Conservation (phyloP, 192 early-diverging fungal species). For the Thoreauomyces humboldtii region DNA sequence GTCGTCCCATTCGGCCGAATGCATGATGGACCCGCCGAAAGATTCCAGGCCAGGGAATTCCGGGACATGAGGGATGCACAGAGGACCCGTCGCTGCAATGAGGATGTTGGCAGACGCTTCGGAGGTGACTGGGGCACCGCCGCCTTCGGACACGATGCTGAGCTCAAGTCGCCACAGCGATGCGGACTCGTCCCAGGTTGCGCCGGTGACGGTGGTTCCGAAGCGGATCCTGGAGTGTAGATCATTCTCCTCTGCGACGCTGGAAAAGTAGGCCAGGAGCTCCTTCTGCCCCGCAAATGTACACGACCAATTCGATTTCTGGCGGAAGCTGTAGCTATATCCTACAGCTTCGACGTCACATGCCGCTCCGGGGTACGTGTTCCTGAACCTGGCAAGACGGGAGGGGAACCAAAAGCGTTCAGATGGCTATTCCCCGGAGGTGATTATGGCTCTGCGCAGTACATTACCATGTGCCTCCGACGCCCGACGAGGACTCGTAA, state of each 20-base stretch:
- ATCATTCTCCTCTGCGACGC: slow-evolving; percentile 37
- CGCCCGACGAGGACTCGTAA: slow-evolving; percentile 43
- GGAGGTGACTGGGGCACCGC: slow-evolving; percentile 28
- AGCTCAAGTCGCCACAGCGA: slow-evolving; percentile 15
- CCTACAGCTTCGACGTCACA: slow-evolving; percentile 52
- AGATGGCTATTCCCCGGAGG: background rate
- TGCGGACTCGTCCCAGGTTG: slow-evolving; percentile 19
- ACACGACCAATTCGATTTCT: slow-evolving; percentile 38
- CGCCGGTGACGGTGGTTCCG: slow-evolving; percentile 38
- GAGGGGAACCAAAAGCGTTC: background rate
- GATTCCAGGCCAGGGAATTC: slow-evolving; percentile 36
- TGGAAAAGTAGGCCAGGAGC: slow-evolving; percentile 42
- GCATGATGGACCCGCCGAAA: slow-evolving; percentile 52
- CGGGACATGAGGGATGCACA: slow-evolving; percentile 49
- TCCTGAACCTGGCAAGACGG: slow-evolving; percentile 24
- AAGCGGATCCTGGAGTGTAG: slow-evolving; percentile 43
- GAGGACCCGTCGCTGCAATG: slow-evolving; percentile 48
- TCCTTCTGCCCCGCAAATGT: slow-evolving; percentile 39
- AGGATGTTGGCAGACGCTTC: slow-evolving; percentile 34
- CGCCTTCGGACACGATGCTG: too few relatives aligned
- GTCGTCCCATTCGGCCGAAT: slow-evolving; percentile 55
- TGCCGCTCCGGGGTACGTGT: slow-evolving; percentile 46
- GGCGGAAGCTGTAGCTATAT: slow-evolving; percentile 45
- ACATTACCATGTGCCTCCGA: slow-evolving; percentile 54
- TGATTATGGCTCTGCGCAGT: background rate